Percentiles rank a stretch among this genome's conserved stretches.
Conservation (phyloP, 345 rosid species). For the Lepidium didymum region DNA sequence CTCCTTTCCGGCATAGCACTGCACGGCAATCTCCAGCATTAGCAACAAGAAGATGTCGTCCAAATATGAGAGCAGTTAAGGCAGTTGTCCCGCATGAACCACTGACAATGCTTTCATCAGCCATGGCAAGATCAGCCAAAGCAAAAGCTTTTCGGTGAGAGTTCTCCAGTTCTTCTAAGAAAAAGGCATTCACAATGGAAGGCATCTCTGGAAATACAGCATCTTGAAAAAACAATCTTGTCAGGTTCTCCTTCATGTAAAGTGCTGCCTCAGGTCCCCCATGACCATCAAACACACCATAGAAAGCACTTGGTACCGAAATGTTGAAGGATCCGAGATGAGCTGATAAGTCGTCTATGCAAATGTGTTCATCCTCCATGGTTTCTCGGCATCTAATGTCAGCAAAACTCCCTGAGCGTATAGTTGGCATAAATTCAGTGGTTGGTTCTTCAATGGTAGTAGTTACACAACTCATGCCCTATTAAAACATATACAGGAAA, state of each 20-base stretch:
- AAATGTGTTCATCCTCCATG: slow-evolving; percentile 82
- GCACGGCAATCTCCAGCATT: slow-evolving; percentile 94
- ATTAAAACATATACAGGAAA: not conserved
- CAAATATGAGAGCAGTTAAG: slow-evolving; percentile 74
- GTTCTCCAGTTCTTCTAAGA: slow-evolving; percentile 50
- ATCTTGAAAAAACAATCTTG: slow-evolving; percentile 72
- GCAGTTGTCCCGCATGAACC: slow-evolving; percentile 85
- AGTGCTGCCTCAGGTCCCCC: slow-evolving; percentile 70
- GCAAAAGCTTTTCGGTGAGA: slow-evolving; percentile 59
- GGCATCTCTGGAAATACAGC: slow-evolving; percentile 51
- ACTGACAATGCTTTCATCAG: slow-evolving; percentile 42
- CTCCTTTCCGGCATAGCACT: slow-evolving; percentile 59
- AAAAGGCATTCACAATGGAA: slow-evolving; percentile 1
- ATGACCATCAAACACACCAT: slow-evolving; percentile 90
- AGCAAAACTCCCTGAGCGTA: slow-evolving; percentile 78
- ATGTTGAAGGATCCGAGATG: slow-evolving; percentile 36
- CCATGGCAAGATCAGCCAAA: slow-evolving; percentile 65
- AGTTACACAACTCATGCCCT: slow-evolving; percentile 17
- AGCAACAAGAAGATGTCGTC: slow-evolving; percentile 72
- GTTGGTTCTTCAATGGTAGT: slow-evolving; percentile 11
- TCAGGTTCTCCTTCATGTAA: slow-evolving; percentile 72
- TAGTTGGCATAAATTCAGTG: slow-evolving; percentile 38
- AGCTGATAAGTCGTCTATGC: slow-evolving; percentile 62
- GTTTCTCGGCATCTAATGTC: slow-evolving; percentile 52
- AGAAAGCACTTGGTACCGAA: slow-evolving; percentile 51